These are phyloP conservation scores for Carex pumila DNA, from an alignment of 176 grass and related monocot species.

Conservation along the genomic window DNA sequence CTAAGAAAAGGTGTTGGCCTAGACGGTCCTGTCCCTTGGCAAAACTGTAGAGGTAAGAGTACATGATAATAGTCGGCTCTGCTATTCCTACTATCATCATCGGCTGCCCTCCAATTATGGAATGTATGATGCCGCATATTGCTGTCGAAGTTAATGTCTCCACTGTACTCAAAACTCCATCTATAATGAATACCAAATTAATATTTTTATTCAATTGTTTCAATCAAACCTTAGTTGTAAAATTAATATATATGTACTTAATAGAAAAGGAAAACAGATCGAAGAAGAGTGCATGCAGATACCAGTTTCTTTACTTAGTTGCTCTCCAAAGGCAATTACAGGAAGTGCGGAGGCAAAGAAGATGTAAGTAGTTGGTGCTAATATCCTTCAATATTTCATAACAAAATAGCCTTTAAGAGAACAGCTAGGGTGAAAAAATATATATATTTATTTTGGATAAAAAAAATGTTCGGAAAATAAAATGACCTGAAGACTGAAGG, in stretches of 20 bases:
- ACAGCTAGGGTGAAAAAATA: background rate
- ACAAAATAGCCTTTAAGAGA: background rate
- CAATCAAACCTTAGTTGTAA: background rate
- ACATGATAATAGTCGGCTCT: constrained; percentile 95
- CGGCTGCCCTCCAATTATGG: constrained; percentile 81
- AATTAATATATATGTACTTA: background rate
- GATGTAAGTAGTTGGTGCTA: constrained; percentile 86
- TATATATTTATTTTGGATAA: background rate
- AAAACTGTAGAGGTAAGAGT: constrained; percentile 81
- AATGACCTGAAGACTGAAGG: constrained; percentile 51
- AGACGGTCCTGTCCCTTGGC: constrained; percentile 46
- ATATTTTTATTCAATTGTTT: background rate
- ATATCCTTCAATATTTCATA: constrained; percentile 48
- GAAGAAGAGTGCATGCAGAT: background rate
- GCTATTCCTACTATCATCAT: constrained; percentile 87
- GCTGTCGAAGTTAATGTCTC: constrained; percentile 87
- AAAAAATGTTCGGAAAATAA: too few relatives aligned
- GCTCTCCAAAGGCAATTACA: constrained; percentile 77
- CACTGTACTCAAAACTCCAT: constrained; percentile 65
- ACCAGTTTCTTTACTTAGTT: constrained; percentile 73
- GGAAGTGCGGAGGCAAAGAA: constrained; percentile 96
- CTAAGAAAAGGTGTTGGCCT: constrained; percentile 57
- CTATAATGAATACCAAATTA: constrained; percentile 26
- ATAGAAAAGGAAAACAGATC: background rate
- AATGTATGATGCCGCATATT: constrained; percentile 81